These are phyloP conservation scores for Paragyromitra xinjiangensis DNA, from an alignment of 495 filamentous ascomycete genomes.

Conservation along the genomic window DNA sequence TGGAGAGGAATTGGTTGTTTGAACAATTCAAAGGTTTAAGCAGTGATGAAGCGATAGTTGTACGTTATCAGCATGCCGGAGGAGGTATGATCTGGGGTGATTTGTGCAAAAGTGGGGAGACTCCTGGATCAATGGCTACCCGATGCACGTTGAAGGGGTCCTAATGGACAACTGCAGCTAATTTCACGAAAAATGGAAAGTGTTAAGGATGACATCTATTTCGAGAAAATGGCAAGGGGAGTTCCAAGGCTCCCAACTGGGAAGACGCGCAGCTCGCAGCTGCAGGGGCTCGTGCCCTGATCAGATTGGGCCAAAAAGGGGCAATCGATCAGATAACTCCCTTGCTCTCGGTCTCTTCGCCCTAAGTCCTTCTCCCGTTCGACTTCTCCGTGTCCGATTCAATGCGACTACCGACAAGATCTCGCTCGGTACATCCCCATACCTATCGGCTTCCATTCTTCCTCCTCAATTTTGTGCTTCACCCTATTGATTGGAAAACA, in stretches of 20 bases:
- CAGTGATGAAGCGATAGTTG: constrained; percentile 14
- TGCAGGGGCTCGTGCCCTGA: constrained; percentile 44
- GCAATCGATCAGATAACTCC: constrained; percentile 35
- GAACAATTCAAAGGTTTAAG: constrained; percentile 17
- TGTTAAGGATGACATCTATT: constrained; percentile 34
- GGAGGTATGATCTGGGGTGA: constrained; percentile 19
- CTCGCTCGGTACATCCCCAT: constrained; percentile 25
- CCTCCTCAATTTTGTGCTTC: constrained; percentile 13
- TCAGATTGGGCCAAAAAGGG: constrained; percentile 24
- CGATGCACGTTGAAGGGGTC: constrained; percentile 35
- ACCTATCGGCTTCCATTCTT: constrained; percentile 3
- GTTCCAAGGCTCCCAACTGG: constrained; percentile 31
- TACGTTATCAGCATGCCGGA: constrained; percentile 31
- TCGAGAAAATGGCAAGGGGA: constrained; percentile 46
- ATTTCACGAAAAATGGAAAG: constrained; percentile 36
- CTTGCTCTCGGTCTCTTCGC: constrained; percentile 24
- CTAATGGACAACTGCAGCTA: constrained; percentile 31
- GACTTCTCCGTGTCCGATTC: constrained; percentile 23
- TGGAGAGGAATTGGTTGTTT: constrained; percentile 9
- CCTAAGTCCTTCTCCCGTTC: neutral
- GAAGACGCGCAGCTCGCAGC: constrained; percentile 24
- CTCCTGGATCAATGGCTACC: constrained; percentile 32
- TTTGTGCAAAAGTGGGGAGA: constrained; percentile 35
- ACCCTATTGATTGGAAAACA: constrained; percentile 35
- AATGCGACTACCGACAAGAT: constrained; percentile 42